Percentiles rank a stretch among this genome's conserved stretches.
Conservation (phyloP, 768 basidiomycete genomes). For the Termitomyces sp. region DNA sequence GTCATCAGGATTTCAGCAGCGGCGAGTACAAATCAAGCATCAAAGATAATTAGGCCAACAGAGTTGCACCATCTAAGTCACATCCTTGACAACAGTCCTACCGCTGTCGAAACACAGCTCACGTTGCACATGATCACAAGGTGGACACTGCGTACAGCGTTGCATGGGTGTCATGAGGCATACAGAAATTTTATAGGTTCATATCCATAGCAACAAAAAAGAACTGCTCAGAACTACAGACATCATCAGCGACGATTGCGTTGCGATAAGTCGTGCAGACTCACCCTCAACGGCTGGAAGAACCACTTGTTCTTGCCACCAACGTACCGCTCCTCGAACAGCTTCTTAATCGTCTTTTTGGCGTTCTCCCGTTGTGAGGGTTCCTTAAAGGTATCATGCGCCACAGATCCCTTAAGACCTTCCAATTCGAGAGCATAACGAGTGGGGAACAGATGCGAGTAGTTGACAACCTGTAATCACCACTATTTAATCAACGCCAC, state of each 20-base stretch:
- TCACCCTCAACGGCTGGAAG: constrained; percentile 82
- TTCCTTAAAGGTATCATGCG: constrained; percentile 94
- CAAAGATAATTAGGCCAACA: background rate
- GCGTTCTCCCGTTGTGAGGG: constrained; percentile 90
- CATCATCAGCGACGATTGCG: constrained; percentile 2
- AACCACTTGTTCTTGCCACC: constrained; percentile 98
- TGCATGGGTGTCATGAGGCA: constrained; percentile 30
- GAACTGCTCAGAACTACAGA: constrained; percentile 31
- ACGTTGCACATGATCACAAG: background rate
- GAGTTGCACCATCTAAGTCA: background rate
- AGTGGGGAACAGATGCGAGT: constrained; percentile 98
- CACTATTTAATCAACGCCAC: background rate
- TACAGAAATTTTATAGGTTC: constrained; percentile 30
- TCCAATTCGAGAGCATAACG: constrained; percentile 98
- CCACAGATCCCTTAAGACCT: constrained; percentile 82
- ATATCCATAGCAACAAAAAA: constrained; percentile 25
- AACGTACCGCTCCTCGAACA: constrained; percentile 92
- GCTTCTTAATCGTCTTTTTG: constrained; percentile 95
- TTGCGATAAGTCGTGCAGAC: constrained; percentile 13
- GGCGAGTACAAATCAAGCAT: background rate
- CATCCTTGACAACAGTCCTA: background rate
- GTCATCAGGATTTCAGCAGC: background rate
- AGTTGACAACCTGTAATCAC: constrained; percentile 76
- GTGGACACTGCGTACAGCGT: constrained; percentile 14
- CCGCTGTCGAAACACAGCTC: background rate